These are phyloP conservation scores for Theileria orientalis DNA, from an alignment of 169 alveolate genomes.

Conservation along the genomic window DNA sequence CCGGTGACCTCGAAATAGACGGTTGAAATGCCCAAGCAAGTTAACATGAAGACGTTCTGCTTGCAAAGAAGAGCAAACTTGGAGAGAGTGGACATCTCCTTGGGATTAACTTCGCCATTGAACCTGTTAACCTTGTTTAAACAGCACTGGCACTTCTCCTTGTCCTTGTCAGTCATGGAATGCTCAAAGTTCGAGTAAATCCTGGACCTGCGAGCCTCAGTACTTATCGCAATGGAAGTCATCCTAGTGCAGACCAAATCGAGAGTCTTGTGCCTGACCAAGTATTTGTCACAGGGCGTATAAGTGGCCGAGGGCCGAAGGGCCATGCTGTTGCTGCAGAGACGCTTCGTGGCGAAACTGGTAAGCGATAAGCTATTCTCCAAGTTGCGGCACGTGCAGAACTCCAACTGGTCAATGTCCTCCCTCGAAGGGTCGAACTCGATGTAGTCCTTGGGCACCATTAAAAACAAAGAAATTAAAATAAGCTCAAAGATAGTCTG, in stretches of 20 bases:
- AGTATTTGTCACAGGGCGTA: too few species aligned
- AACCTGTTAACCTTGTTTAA: constrained; percentile 3
- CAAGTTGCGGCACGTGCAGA: neutral
- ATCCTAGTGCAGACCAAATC: neutral
- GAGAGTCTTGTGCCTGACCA: too few species aligned
- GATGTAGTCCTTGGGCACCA: constrained; percentile 29
- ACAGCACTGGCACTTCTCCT: neutral
- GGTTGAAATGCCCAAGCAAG: constrained; percentile 57
- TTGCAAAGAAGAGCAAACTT: constrained; percentile 61
- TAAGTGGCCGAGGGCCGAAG: too few species aligned
- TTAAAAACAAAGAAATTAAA: constrained; percentile 4
- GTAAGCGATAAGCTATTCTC: too few species aligned
- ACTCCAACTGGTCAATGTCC: neutral
- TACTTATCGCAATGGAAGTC: neutral
- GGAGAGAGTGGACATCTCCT: constrained; percentile 46
- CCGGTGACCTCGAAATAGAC: constrained; percentile 83
- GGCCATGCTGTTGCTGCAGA: too few species aligned
- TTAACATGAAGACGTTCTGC: constrained; percentile 74
- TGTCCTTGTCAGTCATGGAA: neutral
- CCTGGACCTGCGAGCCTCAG: neutral
- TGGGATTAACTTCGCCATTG: constrained; percentile 3
- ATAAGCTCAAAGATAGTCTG: constrained; percentile 16
- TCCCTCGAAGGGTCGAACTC: constrained; percentile 22
- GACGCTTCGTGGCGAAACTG: too few species aligned
- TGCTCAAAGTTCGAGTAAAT: neutral